phyloP scores from a whole-genome alignment of 2,329 filamentous ascomycete species.

The Ophiocordyceps robertsii region DNA sequence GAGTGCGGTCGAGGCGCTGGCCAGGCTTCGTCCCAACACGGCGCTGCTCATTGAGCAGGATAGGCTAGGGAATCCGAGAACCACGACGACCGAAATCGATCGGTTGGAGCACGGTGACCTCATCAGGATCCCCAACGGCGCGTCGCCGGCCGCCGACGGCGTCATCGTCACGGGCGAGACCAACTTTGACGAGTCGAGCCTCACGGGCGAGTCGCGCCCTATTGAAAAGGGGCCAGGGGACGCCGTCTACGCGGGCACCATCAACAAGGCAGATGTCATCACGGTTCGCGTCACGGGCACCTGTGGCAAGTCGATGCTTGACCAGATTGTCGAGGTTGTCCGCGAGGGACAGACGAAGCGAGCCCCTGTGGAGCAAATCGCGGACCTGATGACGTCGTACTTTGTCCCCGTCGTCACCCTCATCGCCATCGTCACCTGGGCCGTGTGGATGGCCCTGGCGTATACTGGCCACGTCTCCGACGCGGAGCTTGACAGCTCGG shows the following conservation, averaged over 20 bases:
- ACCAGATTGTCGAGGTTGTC: slow-evolving; percentile 65
- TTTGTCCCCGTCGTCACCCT: slow-evolving; percentile 64
- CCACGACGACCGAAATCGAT: slow-evolving; percentile 42
- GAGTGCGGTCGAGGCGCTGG: slow-evolving; percentile 69
- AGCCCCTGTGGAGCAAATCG: slow-evolving; percentile 63
- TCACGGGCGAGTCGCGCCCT: slow-evolving; percentile 65
- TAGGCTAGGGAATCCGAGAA: slow-evolving; percentile 18
- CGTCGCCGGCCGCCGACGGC: slow-evolving; percentile 77
- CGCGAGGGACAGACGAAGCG: slow-evolving; percentile 65
- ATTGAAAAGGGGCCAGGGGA: slow-evolving; percentile 52
- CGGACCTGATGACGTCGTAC: slow-evolving; percentile 59
- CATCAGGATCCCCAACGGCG: slow-evolving; percentile 64
- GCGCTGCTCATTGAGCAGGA: slow-evolving; percentile 52
- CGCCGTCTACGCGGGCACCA: slow-evolving; percentile 56
- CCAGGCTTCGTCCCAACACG: slow-evolving; percentile 63
- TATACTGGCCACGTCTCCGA: slow-evolving; percentile 40
- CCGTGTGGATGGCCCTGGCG: slow-evolving; percentile 56
- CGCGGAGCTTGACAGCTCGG: slow-evolving; percentile 41
- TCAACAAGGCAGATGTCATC: slow-evolving; percentile 55
- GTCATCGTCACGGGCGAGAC: slow-evolving; percentile 47
- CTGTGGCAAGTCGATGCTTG: slow-evolving; percentile 60
- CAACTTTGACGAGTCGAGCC: slow-evolving; percentile 76
- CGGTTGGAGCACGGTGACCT: slow-evolving; percentile 61
- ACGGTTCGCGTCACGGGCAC: slow-evolving; percentile 50
- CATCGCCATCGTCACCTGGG: slow-evolving; percentile 57